These are phyloP conservation scores for Grigorovia jiainica DNA, from an alignment of 805 yeast species.

Conservation along the genomic window DNA sequence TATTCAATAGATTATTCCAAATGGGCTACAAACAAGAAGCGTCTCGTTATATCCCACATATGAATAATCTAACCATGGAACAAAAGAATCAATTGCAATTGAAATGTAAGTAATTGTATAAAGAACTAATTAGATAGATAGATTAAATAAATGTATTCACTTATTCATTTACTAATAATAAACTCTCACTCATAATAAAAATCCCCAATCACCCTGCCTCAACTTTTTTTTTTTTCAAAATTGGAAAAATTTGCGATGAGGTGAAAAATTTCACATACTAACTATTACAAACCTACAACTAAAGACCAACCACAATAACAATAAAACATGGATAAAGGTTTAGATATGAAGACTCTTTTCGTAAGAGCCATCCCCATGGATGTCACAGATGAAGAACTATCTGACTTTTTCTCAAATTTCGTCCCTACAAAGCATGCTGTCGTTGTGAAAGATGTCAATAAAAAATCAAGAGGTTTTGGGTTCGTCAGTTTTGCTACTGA, in stretches of 20 bases:
- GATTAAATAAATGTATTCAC: no score
- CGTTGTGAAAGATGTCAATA: slow-evolving; percentile 67
- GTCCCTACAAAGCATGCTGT: slow-evolving; percentile 95
- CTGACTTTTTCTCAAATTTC: slow-evolving; percentile 81
- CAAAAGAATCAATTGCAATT: slow-evolving; percentile 43
- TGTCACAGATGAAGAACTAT: slow-evolving; percentile 72
- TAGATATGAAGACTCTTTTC: slow-evolving; percentile 54
- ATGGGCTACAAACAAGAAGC: slow-evolving; percentile 54
- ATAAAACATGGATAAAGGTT: slow-evolving; percentile 15
- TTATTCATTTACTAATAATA: no score
- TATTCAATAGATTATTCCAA: slow-evolving; percentile 44
- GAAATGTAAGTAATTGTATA: slow-evolving; percentile 25
- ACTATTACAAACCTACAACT: slow-evolving; percentile 1
- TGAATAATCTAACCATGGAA: slow-evolving; percentile 35
- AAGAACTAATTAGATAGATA: neutral
- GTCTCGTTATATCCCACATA: slow-evolving; percentile 46
- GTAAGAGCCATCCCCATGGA: slow-evolving; percentile 76
- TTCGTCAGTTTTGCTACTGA: slow-evolving; percentile 82
- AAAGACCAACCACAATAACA: neutral
- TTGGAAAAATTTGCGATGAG: slow-evolving; percentile 5
- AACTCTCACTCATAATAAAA: no score
- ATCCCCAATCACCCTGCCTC: no score
- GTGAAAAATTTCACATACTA: neutral
- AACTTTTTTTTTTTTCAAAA: neutral
- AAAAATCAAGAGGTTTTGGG: slow-evolving; percentile 87